phyloP scores from a whole-genome alignment of 495 filamentous ascomycete species.

The Stereocaulon alpinum region DNA sequence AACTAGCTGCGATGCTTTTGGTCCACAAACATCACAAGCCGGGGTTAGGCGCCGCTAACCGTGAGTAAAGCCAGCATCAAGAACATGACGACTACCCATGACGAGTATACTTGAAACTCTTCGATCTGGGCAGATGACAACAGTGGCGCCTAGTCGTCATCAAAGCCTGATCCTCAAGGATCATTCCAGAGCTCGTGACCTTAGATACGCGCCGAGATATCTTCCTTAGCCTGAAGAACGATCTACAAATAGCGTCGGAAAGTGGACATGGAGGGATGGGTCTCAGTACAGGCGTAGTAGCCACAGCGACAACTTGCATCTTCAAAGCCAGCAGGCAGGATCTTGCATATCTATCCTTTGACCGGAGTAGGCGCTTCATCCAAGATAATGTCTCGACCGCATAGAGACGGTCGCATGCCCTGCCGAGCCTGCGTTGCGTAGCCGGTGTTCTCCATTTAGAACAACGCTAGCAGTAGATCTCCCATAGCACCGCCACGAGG shows the following conservation, averaged over 20 bases:
- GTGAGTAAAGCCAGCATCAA: neutral
- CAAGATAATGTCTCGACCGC: constrained; percentile 1
- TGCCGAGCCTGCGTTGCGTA: constrained; percentile 3
- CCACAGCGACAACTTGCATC: neutral
- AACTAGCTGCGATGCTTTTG: neutral
- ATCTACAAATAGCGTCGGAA: constrained; percentile 7
- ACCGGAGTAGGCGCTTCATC: neutral
- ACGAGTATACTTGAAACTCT: neutral
- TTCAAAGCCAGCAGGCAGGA: neutral
- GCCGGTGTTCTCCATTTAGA: constrained; percentile 15
- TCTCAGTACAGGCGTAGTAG: neutral
- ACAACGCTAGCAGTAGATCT: constrained; percentile 7
- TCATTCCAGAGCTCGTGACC: neutral
- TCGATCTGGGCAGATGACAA: neutral
- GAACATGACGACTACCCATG: neutral
- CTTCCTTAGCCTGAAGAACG: constrained; percentile 6
- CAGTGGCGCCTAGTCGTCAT: neutral
- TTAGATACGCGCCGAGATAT: constrained; percentile 3
- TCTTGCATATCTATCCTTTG: neutral
- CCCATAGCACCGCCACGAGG: constrained; percentile 10
- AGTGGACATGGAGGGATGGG: neutral
- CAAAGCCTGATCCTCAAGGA: neutral
- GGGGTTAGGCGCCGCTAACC: neutral
- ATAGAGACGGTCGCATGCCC: neutral
- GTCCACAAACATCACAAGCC: neutral